Evolutionary conservation across 257 asterid species (phyloP).

Genomic region (Nicotiana tabacum): DNA sequence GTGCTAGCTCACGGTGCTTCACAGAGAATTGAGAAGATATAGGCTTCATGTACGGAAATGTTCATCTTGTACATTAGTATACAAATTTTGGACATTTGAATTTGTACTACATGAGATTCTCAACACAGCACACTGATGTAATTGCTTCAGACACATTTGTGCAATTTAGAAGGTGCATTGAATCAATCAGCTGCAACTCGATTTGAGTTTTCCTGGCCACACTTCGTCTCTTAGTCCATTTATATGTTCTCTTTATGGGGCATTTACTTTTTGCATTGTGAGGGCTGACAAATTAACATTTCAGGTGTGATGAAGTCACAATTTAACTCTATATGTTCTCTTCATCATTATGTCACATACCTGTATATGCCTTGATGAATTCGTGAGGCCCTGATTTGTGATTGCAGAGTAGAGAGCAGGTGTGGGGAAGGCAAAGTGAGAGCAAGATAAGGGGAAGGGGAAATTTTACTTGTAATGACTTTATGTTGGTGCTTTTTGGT

Average conservation of each 20-base stretch:
- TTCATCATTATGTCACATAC: background rate
- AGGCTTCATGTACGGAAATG: constrained; percentile 3
- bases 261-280: background rate
- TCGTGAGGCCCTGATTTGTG: background rate
- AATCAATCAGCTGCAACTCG: background rate
- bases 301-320: background rate
- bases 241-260: background rate
- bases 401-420: constrained; percentile 4
- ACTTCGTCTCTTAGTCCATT: background rate
- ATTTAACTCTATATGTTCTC: background rate
- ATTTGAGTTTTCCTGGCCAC: background rate
- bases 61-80: constrained; percentile 10
- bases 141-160: constrained; percentile 9
- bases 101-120: background rate
- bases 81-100: background rate
- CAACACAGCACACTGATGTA: background rate
- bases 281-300: background rate
- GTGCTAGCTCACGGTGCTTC: constrained; percentile 20
- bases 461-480: background rate
- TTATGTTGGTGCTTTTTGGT: background rate
- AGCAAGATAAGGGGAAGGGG: too few relatives aligned
- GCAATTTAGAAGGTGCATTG: background rate
- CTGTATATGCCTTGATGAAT: background rate
- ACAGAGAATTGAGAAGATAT: background rate
- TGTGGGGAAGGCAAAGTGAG: background rate